phyloP scores from a whole-genome alignment of 2,329 filamentous ascomycete genomes.

The Microcera coccophila region DNA sequence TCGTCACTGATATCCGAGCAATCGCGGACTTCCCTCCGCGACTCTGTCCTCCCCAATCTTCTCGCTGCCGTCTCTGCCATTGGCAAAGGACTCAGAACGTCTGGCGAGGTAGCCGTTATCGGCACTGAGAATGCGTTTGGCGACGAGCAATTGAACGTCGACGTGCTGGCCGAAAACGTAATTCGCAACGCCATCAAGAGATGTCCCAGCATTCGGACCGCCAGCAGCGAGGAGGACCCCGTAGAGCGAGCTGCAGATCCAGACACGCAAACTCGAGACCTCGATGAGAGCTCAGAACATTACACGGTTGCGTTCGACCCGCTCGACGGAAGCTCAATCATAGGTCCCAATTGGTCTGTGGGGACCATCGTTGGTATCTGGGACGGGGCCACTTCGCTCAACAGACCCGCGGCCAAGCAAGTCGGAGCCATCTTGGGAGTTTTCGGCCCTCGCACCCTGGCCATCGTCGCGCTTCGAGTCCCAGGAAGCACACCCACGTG shows the following conservation, averaged over 20 bases:
- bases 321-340: slow-evolving; percentile 60
- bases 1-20: background rate
- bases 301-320: slow-evolving; percentile 62
- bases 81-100: slow-evolving; percentile 39
- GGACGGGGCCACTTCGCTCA: slow-evolving; percentile 46
- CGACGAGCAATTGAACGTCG: slow-evolving; percentile 57
- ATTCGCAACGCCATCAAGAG: slow-evolving; percentile 42
- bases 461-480: slow-evolving; percentile 50
- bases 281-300: slow-evolving; percentile 30
- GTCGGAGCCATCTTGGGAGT: slow-evolving; percentile 51
- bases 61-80: slow-evolving; percentile 44
- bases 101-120: slow-evolving; percentile 44
- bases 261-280: background rate
- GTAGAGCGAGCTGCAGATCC: slow-evolving; percentile 38
- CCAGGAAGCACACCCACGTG: slow-evolving; percentile 39
- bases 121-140: slow-evolving; percentile 55
- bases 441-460: slow-evolving; percentile 53
- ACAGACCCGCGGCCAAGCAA: slow-evolving; percentile 39
- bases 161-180: slow-evolving; percentile 48
- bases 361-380: slow-evolving; percentile 60
- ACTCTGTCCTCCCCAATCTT: slow-evolving; percentile 47
- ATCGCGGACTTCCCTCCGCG: slow-evolving; percentile 31
- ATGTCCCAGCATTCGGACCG: slow-evolving; percentile 45
- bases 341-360: slow-evolving; percentile 55
- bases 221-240: slow-evolving; percentile 60